Conservation (phyloP, 192 early-diverging fungal genomes). For the Gigaspora rosea region DNA sequence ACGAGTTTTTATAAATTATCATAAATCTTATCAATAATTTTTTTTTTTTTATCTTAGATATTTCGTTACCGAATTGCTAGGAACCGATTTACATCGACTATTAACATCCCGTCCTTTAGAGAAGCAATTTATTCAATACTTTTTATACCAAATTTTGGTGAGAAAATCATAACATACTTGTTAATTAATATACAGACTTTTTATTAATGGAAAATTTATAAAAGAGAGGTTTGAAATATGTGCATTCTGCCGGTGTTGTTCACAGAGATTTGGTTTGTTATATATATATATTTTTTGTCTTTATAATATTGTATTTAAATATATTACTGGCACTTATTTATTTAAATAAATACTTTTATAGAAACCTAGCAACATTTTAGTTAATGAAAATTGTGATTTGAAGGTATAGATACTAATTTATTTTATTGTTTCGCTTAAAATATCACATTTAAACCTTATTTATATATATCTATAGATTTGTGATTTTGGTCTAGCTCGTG, state of each 20-base stretch:
- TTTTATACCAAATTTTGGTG: slow-evolving; percentile 93
- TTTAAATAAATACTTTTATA: slow-evolving; percentile 19
- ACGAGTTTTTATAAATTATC: background rate
- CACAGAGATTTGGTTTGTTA: slow-evolving; percentile 92
- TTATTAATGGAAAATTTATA: slow-evolving; percentile 2
- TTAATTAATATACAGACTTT: background rate
- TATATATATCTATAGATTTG: slow-evolving; percentile 73
- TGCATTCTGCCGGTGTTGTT: slow-evolving; percentile 94
- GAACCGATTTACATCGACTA: slow-evolving; percentile 93
- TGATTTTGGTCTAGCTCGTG: slow-evolving; percentile 95
- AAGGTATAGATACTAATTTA: slow-evolving; percentile 52
- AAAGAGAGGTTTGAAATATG: slow-evolving; percentile 85
- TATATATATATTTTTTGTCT: slow-evolving; percentile 19
- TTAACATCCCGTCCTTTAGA: slow-evolving; percentile 87
- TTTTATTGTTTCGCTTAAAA: too few relatives aligned
- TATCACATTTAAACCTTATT: background rate
- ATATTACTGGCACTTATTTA: background rate
- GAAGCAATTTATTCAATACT: slow-evolving; percentile 96
- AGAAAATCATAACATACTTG: slow-evolving; percentile 28
- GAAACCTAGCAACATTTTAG: slow-evolving; percentile 95
- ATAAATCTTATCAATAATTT: background rate
- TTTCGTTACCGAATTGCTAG: slow-evolving; percentile 95
- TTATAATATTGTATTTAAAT: background rate
- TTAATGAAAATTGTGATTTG: slow-evolving; percentile 97
- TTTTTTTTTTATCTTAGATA: slow-evolving; percentile 55